phyloP scores from a whole-genome alignment of 441 rosid species.

The Melastoma candidum region DNA sequence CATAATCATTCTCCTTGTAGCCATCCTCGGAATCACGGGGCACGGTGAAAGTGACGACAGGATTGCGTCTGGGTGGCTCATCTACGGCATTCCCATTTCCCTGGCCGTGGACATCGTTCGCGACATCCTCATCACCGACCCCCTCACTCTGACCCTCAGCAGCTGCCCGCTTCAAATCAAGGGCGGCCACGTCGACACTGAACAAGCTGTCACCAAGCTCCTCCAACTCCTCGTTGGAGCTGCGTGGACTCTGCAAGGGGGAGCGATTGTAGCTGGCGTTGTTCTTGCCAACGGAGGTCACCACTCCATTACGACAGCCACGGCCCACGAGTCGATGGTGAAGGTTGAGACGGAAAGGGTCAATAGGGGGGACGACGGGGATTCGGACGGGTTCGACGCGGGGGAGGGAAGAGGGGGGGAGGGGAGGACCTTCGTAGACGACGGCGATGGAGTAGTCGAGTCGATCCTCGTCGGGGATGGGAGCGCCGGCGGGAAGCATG shows the following conservation, averaged over 20 bases:
- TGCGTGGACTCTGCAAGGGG: no score
- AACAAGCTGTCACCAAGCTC: conserved; percentile 4
- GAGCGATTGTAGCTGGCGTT: no score
- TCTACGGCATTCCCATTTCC: background rate
- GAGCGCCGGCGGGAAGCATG: conserved; percentile 48
- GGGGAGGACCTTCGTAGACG: conserved; percentile 41
- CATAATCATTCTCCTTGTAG: conserved; percentile 15
- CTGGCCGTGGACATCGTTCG: background rate
- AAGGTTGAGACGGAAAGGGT: conserved; percentile 17
- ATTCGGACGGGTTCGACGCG: conserved; percentile 32
- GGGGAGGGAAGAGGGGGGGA: conserved; percentile 30
- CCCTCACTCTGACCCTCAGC: no score
- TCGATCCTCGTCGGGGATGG: conserved; percentile 44
- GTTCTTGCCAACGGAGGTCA: no score
- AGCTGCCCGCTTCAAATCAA: background rate
- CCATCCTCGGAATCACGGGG: conserved; percentile 24
- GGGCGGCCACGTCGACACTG: conserved; percentile 5
- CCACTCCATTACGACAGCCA: no score
- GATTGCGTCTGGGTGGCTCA: conserved; percentile 17
- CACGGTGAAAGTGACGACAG: conserved; percentile 27
- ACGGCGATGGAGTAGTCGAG: conserved; percentile 56
- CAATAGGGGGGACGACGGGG: conserved; percentile 26
- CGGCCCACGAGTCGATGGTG: no score
- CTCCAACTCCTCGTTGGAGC: background rate
- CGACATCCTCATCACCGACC: no score